Evolutionary conservation across 129 eudicot species (phyloP).

Genomic region (Silybum marianum): DNA sequence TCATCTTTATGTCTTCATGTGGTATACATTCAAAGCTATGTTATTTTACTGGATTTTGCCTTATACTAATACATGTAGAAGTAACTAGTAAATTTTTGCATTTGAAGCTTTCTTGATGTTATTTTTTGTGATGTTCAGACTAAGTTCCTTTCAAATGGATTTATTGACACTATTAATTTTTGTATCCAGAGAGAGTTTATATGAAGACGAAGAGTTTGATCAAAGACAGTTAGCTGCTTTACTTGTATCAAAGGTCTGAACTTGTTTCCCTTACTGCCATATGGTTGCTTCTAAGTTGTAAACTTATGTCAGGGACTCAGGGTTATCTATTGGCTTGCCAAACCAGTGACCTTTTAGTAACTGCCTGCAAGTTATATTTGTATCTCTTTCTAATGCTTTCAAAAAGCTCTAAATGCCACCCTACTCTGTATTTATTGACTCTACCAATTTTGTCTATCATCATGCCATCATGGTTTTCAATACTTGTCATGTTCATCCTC

Average conservation of each 20-base stretch:
- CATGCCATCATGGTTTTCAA: neutral
- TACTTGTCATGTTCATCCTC: neutral
- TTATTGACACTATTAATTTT: constrained; percentile 15
- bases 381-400: neutral
- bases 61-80: neutral
- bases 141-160: neutral
- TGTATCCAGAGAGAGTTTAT: constrained; percentile 81
- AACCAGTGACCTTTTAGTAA: neutral
- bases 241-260: constrained; percentile 79
- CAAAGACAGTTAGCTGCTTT: constrained; percentile 85
- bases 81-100: neutral
- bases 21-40: neutral
- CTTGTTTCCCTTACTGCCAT: neutral
- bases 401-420: neutral
- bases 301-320: neutral
- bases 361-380: neutral
- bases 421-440: neutral
- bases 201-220: constrained; percentile 84
- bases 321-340: constrained; percentile 2
- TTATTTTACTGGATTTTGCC: neutral
- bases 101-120: neutral
- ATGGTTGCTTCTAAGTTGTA: neutral
- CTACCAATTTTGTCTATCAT: neutral
- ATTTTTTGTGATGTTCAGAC: neutral
- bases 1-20: neutral